Conservation (phyloP, 1,284 basidiomycete genomes). For the Fomitopsis betulina region DNA sequence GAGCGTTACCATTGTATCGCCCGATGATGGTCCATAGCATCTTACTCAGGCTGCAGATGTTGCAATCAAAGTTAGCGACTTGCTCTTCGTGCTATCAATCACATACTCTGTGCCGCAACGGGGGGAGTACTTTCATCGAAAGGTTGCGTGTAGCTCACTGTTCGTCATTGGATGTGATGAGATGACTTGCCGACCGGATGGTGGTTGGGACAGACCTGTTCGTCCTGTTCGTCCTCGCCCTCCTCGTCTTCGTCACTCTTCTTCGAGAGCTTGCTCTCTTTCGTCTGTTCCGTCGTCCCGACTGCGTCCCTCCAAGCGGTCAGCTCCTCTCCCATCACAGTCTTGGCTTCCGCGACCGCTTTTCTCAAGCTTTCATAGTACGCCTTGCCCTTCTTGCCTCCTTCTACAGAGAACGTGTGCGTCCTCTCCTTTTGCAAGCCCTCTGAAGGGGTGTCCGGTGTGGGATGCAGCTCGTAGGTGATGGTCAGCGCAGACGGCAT, state of each 20-base stretch:
- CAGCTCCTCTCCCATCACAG: conserved; percentile 54
- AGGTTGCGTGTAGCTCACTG: background rate
- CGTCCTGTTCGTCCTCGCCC: conserved; percentile 32
- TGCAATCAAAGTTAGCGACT: too few relatives aligned
- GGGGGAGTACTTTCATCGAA: background rate
- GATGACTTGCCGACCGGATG: background rate
- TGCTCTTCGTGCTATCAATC: too few relatives aligned
- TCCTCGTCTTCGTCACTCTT: conserved; percentile 42
- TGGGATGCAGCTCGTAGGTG: conserved; percentile 47
- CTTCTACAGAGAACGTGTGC: conserved; percentile 31
- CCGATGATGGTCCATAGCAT: background rate
- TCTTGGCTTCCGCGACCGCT: conserved; percentile 47
- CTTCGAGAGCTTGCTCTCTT: conserved; percentile 26
- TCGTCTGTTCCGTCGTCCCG: conserved; percentile 51
- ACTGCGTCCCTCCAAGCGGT: conserved; percentile 68
- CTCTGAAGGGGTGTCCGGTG: conserved; percentile 25
- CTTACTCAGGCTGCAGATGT: too few relatives aligned
- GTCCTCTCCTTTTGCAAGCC: conserved; percentile 28
- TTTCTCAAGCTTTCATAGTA: conserved; percentile 50
- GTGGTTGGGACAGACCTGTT: background rate
- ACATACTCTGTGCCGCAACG: too few relatives aligned
- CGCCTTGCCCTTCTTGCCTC: conserved; percentile 24
- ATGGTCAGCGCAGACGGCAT: conserved; percentile 41
- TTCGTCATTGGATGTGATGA: too few relatives aligned
- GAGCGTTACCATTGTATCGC: background rate